Evolutionary conservation across 2,329 filamentous ascomycete species (phyloP), one percentile per base, ranked within the genome.

Genomic region (Aspergillus aculeatus): DNA sequence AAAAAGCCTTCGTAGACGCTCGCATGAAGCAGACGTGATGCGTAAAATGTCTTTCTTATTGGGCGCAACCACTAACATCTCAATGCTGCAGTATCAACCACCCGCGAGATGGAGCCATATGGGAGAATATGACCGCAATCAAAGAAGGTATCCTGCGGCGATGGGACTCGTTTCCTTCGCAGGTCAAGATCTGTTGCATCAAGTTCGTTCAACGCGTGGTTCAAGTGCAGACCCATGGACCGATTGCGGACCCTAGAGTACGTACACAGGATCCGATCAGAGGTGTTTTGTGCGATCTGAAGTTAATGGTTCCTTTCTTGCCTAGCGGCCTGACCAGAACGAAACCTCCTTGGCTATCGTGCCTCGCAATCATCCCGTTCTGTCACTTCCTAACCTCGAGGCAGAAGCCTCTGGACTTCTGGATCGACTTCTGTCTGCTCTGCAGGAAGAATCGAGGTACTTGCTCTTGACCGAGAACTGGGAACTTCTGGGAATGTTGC

Each of bases 121-220:
- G 95, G 95, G 89, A 95, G 72, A 86, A 88, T 65, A 96, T 98
- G 86, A 83, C 86, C 56, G 84, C 87, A 11, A 94, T 98, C 77
- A 99, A 99, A 80, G 86, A 90, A 57, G 90, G 88, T 69, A 95
- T 99, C 66, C 77, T 99, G 61, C 87, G 86, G 61, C 87, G 95
- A 70, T 97, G 96, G 94, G 94, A 97, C 68, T 84, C 82, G 48
- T 88, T 91, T 19, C 80, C 86, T 14, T 83, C 89, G 12, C 89
- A 91, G 2, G 86, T 98, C 64, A 89, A 89, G 69, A 89, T 98
- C 74, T 96, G 92, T 81, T 98, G 95, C 80, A 89, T 98, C 83
- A 99, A 99, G 77, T 99, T 99, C 75, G 89, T 92, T 41, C 94
- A 99, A 79, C 88, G 91, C 64, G 91, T 98, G 49, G 90, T 99